Base-by-base conservation (phyloP, 306 rosid species). In the Vicia faba region DNA sequence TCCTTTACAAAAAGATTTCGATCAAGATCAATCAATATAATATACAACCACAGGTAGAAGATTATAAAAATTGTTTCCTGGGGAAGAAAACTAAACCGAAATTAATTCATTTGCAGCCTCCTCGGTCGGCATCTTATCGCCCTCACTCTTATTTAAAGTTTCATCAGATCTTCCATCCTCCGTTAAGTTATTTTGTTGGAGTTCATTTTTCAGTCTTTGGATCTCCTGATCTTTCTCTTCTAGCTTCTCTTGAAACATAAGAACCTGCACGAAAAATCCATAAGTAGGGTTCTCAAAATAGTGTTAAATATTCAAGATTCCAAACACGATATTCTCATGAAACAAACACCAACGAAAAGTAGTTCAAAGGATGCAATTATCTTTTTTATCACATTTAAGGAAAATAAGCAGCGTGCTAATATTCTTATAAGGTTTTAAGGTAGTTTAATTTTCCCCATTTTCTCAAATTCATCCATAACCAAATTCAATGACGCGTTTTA, bases 111-210 rank as follows among this genome's bases (percentile, higher is more conserved):
- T 63, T n/a, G 68, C 78, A 60, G 77, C 80, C 50, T 85, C 87
- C 20, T 9, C 85, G 0, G 80, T 20, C 6, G 72, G 15, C 28
- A 25, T 63, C 69, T 82, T 83, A 11, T 80, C 78, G 11, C 8
- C 10, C 12, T 45, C 82, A 55, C 66, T 74, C 49, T 3, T 43
- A 18, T 75, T 46, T 56, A 77, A 28, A 41, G 75, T 62, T 11
- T 81, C 81, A 33, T 81, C 86, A 4, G 66, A 51, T 25, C 67
- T 83, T 57, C 74, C 88, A 77, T 85, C 83, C 45, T 73, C 89
- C 5, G 43, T 29, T 18, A 69, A n/a, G 36, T 73, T 82, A 54
- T 73, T 77, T 53, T 65, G 87, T 68, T 86, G 81, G 70, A 68
- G 67, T 68, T 82, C 84, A 20, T 66, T 63, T 77, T 80, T 86